Base-by-base conservation (phyloP, 352 stramenopile species). In the Globisporangium iwayamae region DNA sequence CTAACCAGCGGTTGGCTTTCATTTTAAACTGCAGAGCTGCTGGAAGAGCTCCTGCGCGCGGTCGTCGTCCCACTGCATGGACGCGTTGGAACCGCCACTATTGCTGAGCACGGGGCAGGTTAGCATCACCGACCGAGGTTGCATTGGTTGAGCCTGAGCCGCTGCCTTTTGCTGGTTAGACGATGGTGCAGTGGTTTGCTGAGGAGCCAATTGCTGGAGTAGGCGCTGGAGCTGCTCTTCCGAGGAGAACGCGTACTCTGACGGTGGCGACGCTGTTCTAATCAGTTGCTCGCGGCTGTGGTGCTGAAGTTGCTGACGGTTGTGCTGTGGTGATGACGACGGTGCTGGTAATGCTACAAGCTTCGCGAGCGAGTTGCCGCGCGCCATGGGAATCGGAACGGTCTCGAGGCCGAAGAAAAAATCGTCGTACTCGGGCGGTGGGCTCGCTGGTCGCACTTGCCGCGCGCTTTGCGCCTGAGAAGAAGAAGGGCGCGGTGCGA, bases 381-480 rank as follows among this genome's bases (percentile, higher is more conserved):
- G 39, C 20, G 34, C 28, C 20, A 63, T 32, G 4, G 67, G 39
- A 9, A 81, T 69, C 1, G 71, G 30, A 0, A 89, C 60, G 1
- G 78, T 90, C 62, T 90, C 79, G 34, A 90, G 76, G 1, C 78
- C 81, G 43, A 90, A 90, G 48, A 90, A 89, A 5, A 90, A 58
- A 36, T 89, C 81, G 47, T 86, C 66, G 54, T 89, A 89, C 0
- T 73, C 67, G 56, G 81, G 79, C 10, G 81, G 79, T 9, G 71
- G 81, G 0, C 77, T 79, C 10, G 69, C 43, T 0, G 79, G 74
- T 54, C 77, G 73, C 3, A 50, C 6, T 46, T 41, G 60, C 56
- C 18, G 18, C 20, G 34, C n/a, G 14, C 13, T 55, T 8, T 36
- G 38, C 11, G 16, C 41, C 39, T 73, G 62, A n/a, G 71, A 69